Evolutionary conservation across 345 rosid genomes (phyloP).

Genomic region (Nasturtium officinale): DNA sequence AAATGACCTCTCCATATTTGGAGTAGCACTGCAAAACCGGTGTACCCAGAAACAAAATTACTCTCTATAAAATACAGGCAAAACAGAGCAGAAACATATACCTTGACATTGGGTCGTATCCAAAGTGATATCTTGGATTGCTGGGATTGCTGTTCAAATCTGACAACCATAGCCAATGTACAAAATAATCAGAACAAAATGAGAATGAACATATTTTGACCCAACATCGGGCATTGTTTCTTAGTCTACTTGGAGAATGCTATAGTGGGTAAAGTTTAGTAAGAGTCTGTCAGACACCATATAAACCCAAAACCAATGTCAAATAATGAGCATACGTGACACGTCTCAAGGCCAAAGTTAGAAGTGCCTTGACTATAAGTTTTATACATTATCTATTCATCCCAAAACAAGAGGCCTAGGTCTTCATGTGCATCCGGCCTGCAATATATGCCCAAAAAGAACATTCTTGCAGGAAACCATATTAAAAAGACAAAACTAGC

Average conservation of each 20-base stretch:
- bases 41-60: constrained; percentile 32
- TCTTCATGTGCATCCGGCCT: constrained; percentile 1
- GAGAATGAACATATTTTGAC: neutral
- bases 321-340: neutral
- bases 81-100: constrained; percentile 37
- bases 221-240: constrained; percentile 13
- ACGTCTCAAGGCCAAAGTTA: neutral
- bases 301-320: constrained; percentile 22
- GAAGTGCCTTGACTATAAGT: constrained; percentile 9
- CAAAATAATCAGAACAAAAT: constrained; percentile 20
- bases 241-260: constrained; percentile 22
- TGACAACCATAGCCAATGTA: constrained; percentile 44
- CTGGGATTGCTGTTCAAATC: constrained; percentile 70
- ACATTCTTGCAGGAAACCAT: constrained; percentile 21
- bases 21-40: constrained; percentile 66
- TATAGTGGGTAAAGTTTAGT: neutral
- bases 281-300: constrained; percentile 6
- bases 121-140: constrained; percentile 86
- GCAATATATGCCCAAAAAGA: neutral
- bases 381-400: constrained; percentile 3
- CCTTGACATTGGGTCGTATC: constrained; percentile 93
- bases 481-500: neutral
- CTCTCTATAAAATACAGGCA: constrained; percentile 17
- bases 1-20: constrained; percentile 84
- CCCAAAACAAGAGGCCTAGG: constrained; percentile 12